Base-by-base conservation (phyloP, 2,329 filamentous ascomycete species). In the Fusarium protoensiforme region DNA sequence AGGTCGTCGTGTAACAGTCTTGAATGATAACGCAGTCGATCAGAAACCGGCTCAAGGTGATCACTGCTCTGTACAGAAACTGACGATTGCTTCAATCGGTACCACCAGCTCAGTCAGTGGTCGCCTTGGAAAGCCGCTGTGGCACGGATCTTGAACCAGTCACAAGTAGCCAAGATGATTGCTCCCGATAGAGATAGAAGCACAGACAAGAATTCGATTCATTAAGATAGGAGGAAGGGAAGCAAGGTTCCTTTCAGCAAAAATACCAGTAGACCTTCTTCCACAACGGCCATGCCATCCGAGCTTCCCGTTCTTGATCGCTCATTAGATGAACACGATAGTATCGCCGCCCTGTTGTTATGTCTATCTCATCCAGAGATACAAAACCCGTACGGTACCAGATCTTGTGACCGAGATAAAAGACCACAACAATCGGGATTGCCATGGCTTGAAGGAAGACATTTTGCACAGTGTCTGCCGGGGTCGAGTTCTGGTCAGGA, bases 331-430 rank as follows among this genome's bases (percentile, higher is more conserved):
- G 90, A 46, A 98, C 84, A 79, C 97, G 94, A 67, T 98, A 88
- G 78, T 98, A 94, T 35, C 95, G 87, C 39, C 94, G 90, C 2
- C 96, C 96, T 0, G 95, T 97, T 68, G 92, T 89, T 71, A 98
- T 84, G 82, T 98, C 95, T 90, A 98, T 97, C 70, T 97, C 92
- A 53, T 87, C 85, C 41, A 88, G 82, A 22, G 88, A 86, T 39
- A 98, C 87, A 64, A 68, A 67, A 1, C 58, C 31, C 3, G 74
- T 75, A 13, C 71, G 65, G 79, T 89, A 93, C 82, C 86, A 92
- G 39, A 96, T n/a, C 83, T 97, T 97, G 82, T 97, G 96, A 0
- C 82, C 85, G 6, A 94, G 41, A 80, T 94, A 97, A 81, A 92
- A 93, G 24, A 87, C 72, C 11, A 91, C 69, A n/a, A 94, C 88